These are phyloP conservation scores for Colletotrichum aenigma DNA, from an alignment of 2,329 filamentous ascomycete species.

Conservation along the genomic window DNA sequence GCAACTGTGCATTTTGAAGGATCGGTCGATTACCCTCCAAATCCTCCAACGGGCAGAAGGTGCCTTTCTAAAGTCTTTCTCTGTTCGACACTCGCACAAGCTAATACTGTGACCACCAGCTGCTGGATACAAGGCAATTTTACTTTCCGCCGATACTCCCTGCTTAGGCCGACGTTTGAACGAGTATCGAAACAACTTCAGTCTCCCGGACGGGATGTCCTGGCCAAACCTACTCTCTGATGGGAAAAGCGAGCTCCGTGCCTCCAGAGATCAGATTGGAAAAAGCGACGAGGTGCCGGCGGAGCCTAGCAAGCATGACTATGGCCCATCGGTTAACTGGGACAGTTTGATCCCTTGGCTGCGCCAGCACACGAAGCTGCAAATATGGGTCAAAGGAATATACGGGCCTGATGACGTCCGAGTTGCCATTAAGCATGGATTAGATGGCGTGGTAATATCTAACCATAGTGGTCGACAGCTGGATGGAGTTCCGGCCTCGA, in stretches of 20 bases:
- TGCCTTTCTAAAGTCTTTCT: slow-evolving; percentile 25
- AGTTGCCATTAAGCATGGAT: slow-evolving; percentile 46
- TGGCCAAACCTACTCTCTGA: slow-evolving; percentile 1
- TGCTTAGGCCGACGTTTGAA: slow-evolving; percentile 57
- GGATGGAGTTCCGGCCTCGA: slow-evolving; percentile 40
- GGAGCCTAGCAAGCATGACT: not conserved
- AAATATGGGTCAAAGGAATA: slow-evolving; percentile 42
- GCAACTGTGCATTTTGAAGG: slow-evolving; percentile 57
- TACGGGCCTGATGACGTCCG: slow-evolving; percentile 42
- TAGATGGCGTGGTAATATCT: slow-evolving; percentile 70
- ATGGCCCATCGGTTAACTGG: slow-evolving; percentile 37
- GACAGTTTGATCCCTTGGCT: slow-evolving; percentile 53
- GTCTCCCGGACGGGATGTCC: not conserved
- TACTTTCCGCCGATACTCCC: slow-evolving; percentile 60
- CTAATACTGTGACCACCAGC: not conserved
- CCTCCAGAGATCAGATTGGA: not conserved
- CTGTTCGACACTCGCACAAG: not conserved
- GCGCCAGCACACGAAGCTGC: slow-evolving; percentile 47
- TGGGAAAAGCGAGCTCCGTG: slow-evolving; percentile 22
- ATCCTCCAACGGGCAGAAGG: slow-evolving; percentile 46
- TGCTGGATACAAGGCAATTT: slow-evolving; percentile 50
- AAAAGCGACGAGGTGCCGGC: not conserved
- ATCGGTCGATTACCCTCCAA: slow-evolving; percentile 44
- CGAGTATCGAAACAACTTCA: slow-evolving; percentile 57
- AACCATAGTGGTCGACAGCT: slow-evolving; percentile 71